Evolutionary conservation across 768 basidiomycete genomes (phyloP).

Genomic region (Termitomyces heimii): DNA sequence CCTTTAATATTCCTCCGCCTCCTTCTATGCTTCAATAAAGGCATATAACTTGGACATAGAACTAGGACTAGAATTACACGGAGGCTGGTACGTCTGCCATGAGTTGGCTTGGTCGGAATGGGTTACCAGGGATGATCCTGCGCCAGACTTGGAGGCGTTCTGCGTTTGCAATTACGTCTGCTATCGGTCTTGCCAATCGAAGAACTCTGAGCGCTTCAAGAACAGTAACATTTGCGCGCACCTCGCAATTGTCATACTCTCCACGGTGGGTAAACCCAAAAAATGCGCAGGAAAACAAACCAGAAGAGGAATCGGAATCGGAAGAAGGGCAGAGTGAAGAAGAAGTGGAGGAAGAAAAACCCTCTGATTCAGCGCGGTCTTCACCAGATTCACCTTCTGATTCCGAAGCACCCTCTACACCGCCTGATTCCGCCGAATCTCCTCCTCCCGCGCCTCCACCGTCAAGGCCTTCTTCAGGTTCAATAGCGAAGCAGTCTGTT

Average conservation of each 20-base stretch:
- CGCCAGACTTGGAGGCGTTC: slow-evolving; percentile 14
- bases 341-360: slow-evolving; percentile 9
- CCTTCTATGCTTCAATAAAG: slow-evolving; percentile 2
- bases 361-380: slow-evolving; percentile 10
- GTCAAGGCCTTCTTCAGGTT: slow-evolving; percentile 27
- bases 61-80: background rate
- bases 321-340: slow-evolving; percentile 5
- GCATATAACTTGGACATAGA: background rate
- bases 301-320: slow-evolving; percentile 8
- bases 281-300: slow-evolving; percentile 12
- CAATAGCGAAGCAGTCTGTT: slow-evolving; percentile 81
- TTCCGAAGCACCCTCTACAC: slow-evolving; percentile 14
- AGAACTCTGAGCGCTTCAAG: slow-evolving; percentile 5
- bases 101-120: slow-evolving; percentile 17
- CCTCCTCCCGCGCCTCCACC: slow-evolving; percentile 12
- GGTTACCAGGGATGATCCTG: slow-evolving; percentile 7
- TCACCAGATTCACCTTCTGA: slow-evolving; percentile 12
- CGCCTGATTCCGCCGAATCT: slow-evolving; percentile 15
- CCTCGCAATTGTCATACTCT: slow-evolving; percentile 8
- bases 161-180: background rate
- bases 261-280: slow-evolving; percentile 20
- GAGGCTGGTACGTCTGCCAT: slow-evolving; percentile 8
- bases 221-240: slow-evolving; percentile 7
- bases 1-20: background rate
- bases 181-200: background rate